phyloP scores from a whole-genome alignment of 352 stramenopile genomes.

The Pythium sp. region DNA sequence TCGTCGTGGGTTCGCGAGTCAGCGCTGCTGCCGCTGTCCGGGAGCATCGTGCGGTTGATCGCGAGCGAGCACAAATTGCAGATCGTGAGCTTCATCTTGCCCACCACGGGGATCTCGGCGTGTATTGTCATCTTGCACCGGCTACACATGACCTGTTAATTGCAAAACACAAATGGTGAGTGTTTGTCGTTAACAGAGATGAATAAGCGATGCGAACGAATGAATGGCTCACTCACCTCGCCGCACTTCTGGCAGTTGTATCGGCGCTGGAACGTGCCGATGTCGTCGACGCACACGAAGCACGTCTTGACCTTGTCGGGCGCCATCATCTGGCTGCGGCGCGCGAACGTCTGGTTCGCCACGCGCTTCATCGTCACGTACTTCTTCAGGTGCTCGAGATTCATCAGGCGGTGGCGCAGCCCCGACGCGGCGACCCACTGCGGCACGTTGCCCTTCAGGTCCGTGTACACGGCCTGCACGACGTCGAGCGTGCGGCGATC shows the following conservation, averaged over 20 bases:
- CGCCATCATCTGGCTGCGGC: slow-evolving; percentile 60
- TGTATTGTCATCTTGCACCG: slow-evolving; percentile 73
- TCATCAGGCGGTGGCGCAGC: slow-evolving; percentile 67
- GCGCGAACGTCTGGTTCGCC: slow-evolving; percentile 68
- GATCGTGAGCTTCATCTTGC: slow-evolving; percentile 86
- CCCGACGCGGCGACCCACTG: slow-evolving; percentile 61
- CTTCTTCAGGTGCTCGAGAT: slow-evolving; percentile 75
- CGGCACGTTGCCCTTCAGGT: slow-evolving; percentile 77
- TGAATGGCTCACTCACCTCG: slow-evolving; percentile 38
- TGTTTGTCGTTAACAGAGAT: neutral
- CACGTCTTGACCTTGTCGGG: slow-evolving; percentile 74
- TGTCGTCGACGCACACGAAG: slow-evolving; percentile 79
- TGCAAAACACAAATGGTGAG: neutral
- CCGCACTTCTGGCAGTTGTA: slow-evolving; percentile 87
- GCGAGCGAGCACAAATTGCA: slow-evolving; percentile 74
- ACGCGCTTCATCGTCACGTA: slow-evolving; percentile 80
- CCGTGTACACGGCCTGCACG: slow-evolving; percentile 79
- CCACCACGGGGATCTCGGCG: slow-evolving; percentile 78
- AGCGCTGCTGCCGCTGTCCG: slow-evolving; percentile 39
- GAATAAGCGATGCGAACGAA: neutral
- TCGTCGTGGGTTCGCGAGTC: slow-evolving; percentile 26
- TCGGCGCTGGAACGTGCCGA: slow-evolving; percentile 73
- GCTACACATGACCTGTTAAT: slow-evolving; percentile 56
- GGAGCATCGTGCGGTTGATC: slow-evolving; percentile 66
- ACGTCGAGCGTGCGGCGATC: slow-evolving; percentile 72